Percentiles rank a stretch among this genome's conserved stretches.
Conservation (phyloP, 129 eudicot species). For the Lactuca saligna region DNA sequence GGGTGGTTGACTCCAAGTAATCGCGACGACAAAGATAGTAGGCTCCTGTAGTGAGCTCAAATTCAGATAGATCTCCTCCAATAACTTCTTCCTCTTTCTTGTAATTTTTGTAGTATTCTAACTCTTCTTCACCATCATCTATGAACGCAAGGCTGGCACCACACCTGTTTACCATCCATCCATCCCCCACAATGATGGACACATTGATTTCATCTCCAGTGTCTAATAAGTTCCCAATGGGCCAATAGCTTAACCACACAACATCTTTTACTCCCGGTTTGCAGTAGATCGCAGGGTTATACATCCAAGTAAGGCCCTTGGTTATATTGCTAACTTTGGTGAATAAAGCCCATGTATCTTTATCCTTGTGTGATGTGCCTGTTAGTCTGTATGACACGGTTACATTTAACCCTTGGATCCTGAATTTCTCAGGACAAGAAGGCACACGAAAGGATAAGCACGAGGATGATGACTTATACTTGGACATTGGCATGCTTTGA, state of each 20-base stretch:
- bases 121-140: neutral
- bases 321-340: neutral
- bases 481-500: too few relatives aligned
- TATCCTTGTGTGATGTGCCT: neutral
- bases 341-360: neutral
- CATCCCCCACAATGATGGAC: constrained; percentile 8
- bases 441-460: too few relatives aligned
- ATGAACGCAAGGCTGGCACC: neutral
- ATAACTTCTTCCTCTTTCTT: too few relatives aligned
- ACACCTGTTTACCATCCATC: neutral
- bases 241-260: too few relatives aligned
- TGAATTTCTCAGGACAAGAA: too few relatives aligned
- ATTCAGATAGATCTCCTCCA: too few relatives aligned
- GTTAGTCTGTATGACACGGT: too few relatives aligned
- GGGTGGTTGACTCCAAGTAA: neutral
- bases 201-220: constrained; percentile 19
- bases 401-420: too few relatives aligned
- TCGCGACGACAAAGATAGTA: too few relatives aligned
- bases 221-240: neutral
- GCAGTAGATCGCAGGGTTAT: constrained; percentile 20
- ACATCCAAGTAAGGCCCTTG: constrained; percentile 13
- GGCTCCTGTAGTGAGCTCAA: too few relatives aligned
- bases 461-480: too few relatives aligned
- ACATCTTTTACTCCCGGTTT: constrained; percentile 4
- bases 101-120: too few relatives aligned